A percentile compares a stretch with the other conserved stretches of the same genome.
Conservation (phyloP, 164 flowering plant genomes). For the Berberis thunbergii region DNA sequence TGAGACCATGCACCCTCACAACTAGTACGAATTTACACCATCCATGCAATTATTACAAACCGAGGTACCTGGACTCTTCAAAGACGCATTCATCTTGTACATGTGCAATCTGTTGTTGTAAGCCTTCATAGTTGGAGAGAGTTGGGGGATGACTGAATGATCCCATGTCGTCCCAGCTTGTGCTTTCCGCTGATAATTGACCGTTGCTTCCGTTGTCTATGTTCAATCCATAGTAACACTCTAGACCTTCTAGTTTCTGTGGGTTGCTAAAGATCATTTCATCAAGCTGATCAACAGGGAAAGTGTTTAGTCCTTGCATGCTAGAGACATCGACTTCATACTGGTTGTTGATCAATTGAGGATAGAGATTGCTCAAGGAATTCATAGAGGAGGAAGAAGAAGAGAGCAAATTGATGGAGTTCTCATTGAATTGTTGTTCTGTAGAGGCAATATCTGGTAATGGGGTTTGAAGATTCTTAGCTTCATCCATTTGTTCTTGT, state of each 20-base stretch:
- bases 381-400: slow-evolving; percentile 9
- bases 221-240: slow-evolving; percentile 23
- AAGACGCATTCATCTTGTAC: slow-evolving; percentile 9
- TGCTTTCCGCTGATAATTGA: slow-evolving; percentile 27
- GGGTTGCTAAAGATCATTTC: slow-evolving; percentile 17
- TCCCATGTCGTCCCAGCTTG: slow-evolving; percentile 36
- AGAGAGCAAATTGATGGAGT: slow-evolving; percentile 11
- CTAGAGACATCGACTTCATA: slow-evolving; percentile 8
- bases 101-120: slow-evolving; percentile 23
- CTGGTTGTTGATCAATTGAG: slow-evolving; percentile 13
- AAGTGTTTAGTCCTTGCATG: slow-evolving; percentile 6
- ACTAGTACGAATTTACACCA: slow-evolving; percentile 16
- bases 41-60: slow-evolving; percentile 11
- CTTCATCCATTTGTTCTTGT: slow-evolving; percentile 5
- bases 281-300: slow-evolving; percentile 13
- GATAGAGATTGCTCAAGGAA: slow-evolving; percentile 11
- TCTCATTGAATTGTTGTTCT: slow-evolving; percentile 13
- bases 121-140: slow-evolving; percentile 20
- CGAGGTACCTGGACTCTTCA: slow-evolving; percentile 23
- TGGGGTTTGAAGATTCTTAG: slow-evolving; percentile 12
- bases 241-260: slow-evolving; percentile 18
- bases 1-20: neutral
- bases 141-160: slow-evolving; percentile 23
- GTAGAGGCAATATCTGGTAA: slow-evolving; percentile 14
- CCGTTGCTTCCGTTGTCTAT: slow-evolving; percentile 19